Percentiles rank a stretch among this genome's conserved stretches.
Conservation (phyloP, 768 basidiomycete species). For the Gloeophyllum trabeum region DNA sequence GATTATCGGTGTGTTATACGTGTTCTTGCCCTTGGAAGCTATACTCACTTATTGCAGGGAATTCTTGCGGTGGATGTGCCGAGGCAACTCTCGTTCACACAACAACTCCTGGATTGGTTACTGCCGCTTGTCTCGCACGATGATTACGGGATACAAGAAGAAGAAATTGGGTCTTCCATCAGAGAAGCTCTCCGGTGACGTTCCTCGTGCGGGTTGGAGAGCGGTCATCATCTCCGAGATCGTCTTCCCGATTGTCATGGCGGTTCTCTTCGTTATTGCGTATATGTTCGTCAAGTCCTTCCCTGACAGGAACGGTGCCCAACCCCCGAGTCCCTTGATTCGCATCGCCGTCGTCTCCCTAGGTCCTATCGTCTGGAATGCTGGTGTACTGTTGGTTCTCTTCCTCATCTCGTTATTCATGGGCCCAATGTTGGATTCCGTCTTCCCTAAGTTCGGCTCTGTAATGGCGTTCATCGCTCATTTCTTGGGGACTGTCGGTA, state of each 20-base stretch:
- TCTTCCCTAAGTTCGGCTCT: constrained; percentile 85
- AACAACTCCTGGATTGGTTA: constrained; percentile 99
- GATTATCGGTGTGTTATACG: constrained; percentile 63
- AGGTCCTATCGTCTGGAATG: constrained; percentile 95
- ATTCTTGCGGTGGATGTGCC: constrained; percentile 97
- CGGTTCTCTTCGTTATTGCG: constrained; percentile 74
- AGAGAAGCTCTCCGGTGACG: constrained; percentile 92
- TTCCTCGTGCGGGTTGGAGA: constrained; percentile 88
- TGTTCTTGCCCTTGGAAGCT: background rate
- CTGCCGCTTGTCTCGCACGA: constrained; percentile 93
- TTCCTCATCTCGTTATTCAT: constrained; percentile 90
- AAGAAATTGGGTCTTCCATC: constrained; percentile 95
- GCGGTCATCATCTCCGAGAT: constrained; percentile 84
- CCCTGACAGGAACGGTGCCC: constrained; percentile 47
- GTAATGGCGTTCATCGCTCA: constrained; percentile 90
- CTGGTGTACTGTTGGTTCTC: constrained; percentile 71
- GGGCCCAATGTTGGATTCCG: constrained; percentile 79
- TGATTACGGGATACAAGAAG: constrained; percentile 99
- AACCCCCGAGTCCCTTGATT: constrained; percentile 75
- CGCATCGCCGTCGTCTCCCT: constrained; percentile 89
- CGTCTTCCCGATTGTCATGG: constrained; percentile 78
- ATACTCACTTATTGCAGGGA: constrained; percentile 40
- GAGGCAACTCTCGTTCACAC: constrained; percentile 95
- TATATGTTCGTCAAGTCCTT: constrained; percentile 93
- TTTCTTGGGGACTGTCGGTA: constrained; percentile 67